Evolutionary conservation across 139 green algal genomes (phyloP), one percentile per base, ranked within the genome.

Genomic region (Limnomonas spitsbergensis): DNA sequence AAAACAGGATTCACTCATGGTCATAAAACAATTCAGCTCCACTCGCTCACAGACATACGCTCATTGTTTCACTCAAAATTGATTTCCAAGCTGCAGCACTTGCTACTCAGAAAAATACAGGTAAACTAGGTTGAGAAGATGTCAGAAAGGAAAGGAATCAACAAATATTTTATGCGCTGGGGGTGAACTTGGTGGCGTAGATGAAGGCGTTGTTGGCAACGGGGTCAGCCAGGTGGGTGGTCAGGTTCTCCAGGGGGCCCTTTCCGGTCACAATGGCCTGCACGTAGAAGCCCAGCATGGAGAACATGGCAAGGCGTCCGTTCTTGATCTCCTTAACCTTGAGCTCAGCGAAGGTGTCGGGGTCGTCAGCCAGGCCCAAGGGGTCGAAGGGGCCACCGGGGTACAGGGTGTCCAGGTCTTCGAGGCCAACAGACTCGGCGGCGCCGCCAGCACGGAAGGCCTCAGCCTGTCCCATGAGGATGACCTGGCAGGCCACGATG

Each of bases 331-430:
- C 84, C 84, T 88, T 88, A 1, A 92, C 86, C 81, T 90, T 91
- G 34, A 95, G 90, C 90, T 96, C 92, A 69, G 93, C 90, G 52
- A 97, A 89, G 81, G 92, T 92, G 84, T 96, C 93, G 75, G 94
- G 94, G 92, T 98, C 94, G 86, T 77, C 70, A 77, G 70, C 70
- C 39, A 77, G 70, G 70, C 40, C 39, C 70, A 67, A 20, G 70
- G 70, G 68, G 36, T 74, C 68, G 38, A 82, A 82, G 40, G 40
- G 47, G 27, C 70, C 79, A 38, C 79, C 79, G n/a, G 79, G 79
- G 92, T 98, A 94, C 66, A 98, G 89, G 73, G 90, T 80, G 86
- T 97, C 92, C 35, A 94, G 77, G 75, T 86, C 79, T 84, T 95
- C 91, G 39, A 87, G 85, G 27, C 14, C 53, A 73, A 35, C 90